Percentiles rank a stretch among this genome's conserved stretches.
Conservation (phyloP, 306 rosid genomes). For the Medicago arabica region DNA sequence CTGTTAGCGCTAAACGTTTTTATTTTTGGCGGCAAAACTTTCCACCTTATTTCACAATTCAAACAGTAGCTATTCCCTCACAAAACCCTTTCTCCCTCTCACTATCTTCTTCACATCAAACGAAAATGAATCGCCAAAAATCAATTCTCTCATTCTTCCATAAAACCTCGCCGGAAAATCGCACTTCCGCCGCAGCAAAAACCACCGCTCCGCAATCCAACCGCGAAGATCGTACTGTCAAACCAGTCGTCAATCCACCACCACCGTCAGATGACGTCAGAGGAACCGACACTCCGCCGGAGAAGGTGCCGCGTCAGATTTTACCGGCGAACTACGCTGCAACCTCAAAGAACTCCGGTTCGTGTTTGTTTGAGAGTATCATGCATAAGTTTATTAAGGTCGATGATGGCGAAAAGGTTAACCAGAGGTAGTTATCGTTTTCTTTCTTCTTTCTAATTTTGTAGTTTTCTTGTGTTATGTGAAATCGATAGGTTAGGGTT, state of each 20-base stretch:
- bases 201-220: constrained; percentile 40
- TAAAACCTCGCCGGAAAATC: constrained; percentile 55
- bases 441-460: background rate
- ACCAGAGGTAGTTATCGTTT: constrained; percentile 51
- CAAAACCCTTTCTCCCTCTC: background rate
- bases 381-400: constrained; percentile 80
- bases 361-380: constrained; percentile 73
- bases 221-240: constrained; percentile 21
- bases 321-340: constrained; percentile 45
- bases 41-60: background rate
- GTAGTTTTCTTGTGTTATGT: background rate
- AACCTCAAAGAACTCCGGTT: constrained; percentile 43
- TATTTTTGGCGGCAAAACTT: background rate
- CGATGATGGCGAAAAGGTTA: constrained; percentile 48
- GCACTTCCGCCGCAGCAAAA: constrained; percentile 42
- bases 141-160: constrained; percentile 78
- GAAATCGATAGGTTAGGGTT: constrained; percentile 37
- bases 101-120: background rate
- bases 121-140: constrained; percentile 82
- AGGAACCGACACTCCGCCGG: constrained; percentile 97
- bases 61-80: no score
- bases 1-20: background rate
- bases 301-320: constrained; percentile 84
- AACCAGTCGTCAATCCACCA: constrained; percentile 35
- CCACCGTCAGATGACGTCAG: constrained; percentile 58